phyloP scores from a whole-genome alignment of 352 stramenopile species.

The Phytophthora agathidicida region DNA sequence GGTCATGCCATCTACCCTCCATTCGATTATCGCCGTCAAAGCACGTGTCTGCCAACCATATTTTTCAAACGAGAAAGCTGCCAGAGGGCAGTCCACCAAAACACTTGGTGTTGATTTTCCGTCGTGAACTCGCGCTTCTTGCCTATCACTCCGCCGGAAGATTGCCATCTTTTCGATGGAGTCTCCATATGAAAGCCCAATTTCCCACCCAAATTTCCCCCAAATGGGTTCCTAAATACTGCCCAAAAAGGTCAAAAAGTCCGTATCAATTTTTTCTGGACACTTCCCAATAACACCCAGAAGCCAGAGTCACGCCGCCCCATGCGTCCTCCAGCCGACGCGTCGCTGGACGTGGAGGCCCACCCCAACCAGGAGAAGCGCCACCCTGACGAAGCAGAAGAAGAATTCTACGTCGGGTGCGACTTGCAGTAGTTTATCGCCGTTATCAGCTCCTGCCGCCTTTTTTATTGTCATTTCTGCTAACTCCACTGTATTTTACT shows the following conservation, averaged over 20 bases:
- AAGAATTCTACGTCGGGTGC: conserved; percentile 76
- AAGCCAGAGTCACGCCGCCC: background rate
- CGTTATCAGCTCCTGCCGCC: conserved; percentile 19
- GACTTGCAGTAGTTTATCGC: conserved; percentile 15
- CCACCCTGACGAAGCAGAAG: conserved; percentile 38
- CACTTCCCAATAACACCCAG: conserved; percentile 6
- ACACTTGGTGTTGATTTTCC: background rate
- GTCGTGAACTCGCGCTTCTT: conserved; percentile 8
- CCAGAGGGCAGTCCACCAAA: background rate
- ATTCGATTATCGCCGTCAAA: conserved; percentile 5
- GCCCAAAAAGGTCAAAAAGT: too few relatives aligned
- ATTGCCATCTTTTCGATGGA: too few relatives aligned
- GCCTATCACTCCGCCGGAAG: too few relatives aligned
- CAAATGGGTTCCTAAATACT: too few relatives aligned
- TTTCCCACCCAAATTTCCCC: too few relatives aligned
- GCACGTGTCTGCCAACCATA: conserved; percentile 3
- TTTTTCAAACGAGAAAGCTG: background rate
- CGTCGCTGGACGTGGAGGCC: conserved; percentile 12
- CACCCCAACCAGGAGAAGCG: conserved; percentile 31
- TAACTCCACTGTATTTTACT: too few relatives aligned
- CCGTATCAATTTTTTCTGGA: conserved; percentile 18
- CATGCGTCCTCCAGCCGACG: conserved; percentile 18
- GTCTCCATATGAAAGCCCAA: too few relatives aligned
- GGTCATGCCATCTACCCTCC: too few relatives aligned
- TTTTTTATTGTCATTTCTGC: background rate